These are phyloP conservation scores for Aspergillus carbonarius DNA, from an alignment of 2,329 filamentous ascomycete genomes.

Conservation along the genomic window DNA sequence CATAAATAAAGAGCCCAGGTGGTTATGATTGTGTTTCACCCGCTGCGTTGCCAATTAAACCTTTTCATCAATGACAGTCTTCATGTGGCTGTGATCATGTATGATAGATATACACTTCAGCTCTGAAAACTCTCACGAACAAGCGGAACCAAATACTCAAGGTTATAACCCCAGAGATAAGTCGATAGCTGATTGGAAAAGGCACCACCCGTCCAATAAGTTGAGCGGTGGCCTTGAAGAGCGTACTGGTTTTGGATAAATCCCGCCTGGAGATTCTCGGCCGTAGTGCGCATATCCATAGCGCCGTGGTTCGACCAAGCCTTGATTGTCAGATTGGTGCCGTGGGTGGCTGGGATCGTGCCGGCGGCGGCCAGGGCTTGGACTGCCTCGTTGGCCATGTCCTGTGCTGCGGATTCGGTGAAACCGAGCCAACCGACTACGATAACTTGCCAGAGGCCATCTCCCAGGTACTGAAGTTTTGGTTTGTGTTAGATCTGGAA, in stretches of 20 bases:
- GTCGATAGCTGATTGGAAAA: constrained; percentile 36
- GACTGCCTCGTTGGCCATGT: background rate
- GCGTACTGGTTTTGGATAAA: constrained; percentile 40
- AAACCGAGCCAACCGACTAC: constrained; percentile 17
- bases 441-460: constrained; percentile 23
- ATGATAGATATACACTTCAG: too few species aligned
- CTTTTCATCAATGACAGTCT: too few species aligned
- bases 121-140: background rate
- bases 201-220: constrained; percentile 34
- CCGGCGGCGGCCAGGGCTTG: background rate
- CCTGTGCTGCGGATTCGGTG: background rate
- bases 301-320: constrained; percentile 25
- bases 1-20: too few species aligned
- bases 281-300: constrained; percentile 33
- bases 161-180: constrained; percentile 13
- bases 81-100: too few species aligned
- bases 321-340: background rate
- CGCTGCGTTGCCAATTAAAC: too few species aligned
- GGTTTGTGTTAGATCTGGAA: too few species aligned
- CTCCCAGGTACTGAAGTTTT: constrained; percentile 1
- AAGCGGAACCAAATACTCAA: background rate
- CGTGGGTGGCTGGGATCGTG: background rate
- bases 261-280: constrained; percentile 32
- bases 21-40: too few species aligned
- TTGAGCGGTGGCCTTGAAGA: constrained; percentile 42